A percentile compares a stretch with the other conserved stretches of the same genome.
Conservation (phyloP, 208 protist genomes). For the Acanthamoeba triangularis region DNA sequence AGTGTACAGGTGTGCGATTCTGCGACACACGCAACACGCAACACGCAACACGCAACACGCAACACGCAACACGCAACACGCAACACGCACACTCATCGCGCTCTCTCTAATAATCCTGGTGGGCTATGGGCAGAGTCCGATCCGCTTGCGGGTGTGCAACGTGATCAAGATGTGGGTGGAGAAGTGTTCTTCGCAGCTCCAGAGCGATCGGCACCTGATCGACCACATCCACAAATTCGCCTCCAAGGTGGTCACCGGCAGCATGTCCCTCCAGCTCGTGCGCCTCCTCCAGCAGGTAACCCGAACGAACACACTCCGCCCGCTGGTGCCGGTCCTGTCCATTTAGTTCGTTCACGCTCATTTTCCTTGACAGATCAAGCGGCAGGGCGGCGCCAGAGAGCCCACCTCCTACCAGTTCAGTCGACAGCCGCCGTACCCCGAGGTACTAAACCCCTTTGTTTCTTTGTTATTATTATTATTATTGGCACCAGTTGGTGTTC, state of each 20-base stretch:
- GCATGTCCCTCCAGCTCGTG: constrained; percentile 39
- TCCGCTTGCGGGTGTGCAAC: constrained; percentile 81
- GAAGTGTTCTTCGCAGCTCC: constrained; percentile 81
- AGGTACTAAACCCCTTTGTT: not conserved
- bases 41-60: not conserved
- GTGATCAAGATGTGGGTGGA: constrained; percentile 86
- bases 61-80: too few relatives aligned
- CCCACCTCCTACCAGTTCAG: constrained; percentile 43
- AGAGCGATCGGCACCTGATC: constrained; percentile 66
- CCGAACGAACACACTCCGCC: not conserved
- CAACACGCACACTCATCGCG: too few relatives aligned
- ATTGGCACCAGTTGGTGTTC: too few relatives aligned
- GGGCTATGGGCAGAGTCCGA: not conserved
- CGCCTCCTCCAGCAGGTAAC: constrained; percentile 53
- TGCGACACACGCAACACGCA: not conserved
- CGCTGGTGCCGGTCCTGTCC: too few relatives aligned
- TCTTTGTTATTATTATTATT: too few relatives aligned
- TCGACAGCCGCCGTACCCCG: constrained; percentile 30
- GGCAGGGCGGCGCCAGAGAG: not conserved
- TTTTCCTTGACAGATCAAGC: not conserved
- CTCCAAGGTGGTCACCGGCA: constrained; percentile 27
- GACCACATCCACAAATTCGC: constrained; percentile 23
- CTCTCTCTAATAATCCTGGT: not conserved
- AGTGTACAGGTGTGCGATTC: constrained; percentile 47
- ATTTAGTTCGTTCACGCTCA: not conserved